Evolutionary conservation across 352 stramenopile species (phyloP), one percentile per base, ranked within the genome.

Genomic region (Elongisporangium undulatum): DNA sequence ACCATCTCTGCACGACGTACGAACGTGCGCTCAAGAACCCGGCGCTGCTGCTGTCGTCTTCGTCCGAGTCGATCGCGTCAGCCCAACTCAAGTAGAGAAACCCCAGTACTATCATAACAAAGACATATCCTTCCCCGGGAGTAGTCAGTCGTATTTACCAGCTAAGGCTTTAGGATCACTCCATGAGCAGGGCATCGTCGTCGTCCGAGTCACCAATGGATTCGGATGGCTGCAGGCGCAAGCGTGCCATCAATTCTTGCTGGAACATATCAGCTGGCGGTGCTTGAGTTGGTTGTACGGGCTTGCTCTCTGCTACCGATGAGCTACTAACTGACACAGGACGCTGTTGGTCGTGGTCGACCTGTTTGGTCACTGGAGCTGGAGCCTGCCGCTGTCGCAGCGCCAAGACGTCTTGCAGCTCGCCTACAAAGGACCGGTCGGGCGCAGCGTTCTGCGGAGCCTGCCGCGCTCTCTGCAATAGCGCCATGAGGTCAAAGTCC

Each of bases 1-100:
- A 95, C 55, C 86, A 95, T 24, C 75, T 95, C n/a, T 94, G 86
- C 61, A 90, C 82, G 4, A 78, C 85, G 48, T 95, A 95, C 64
- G 85, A 95, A 56, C 72, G 71, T 26, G 69, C 86, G 62, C 67
- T 93, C 38, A 41, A 41, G 8, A 4, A 41, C 29, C 29, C 29
- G 4, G 29, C n/a, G n/a, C n/a, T 1, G 4, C 29, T 41, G 29
- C 29, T 41, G 29, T 41, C 29, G 29, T 41, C 4, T 41, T 41
- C 29, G 13, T 41, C 29, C 29, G 24, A 34, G 24, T 34, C 24
- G 24, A 34, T 34, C 7, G 24, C 24, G 7, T 7, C 24, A 34
- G 29, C 29, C 29, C 5, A 41, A 41, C 4, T 2, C 5, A 41
- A 9, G 29, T 41, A 41, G 29, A 41, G 3, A 34, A 34, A 3